Evolutionary conservation across 768 basidiomycete species (phyloP).

Genomic region (Myochromella boudieri): DNA sequence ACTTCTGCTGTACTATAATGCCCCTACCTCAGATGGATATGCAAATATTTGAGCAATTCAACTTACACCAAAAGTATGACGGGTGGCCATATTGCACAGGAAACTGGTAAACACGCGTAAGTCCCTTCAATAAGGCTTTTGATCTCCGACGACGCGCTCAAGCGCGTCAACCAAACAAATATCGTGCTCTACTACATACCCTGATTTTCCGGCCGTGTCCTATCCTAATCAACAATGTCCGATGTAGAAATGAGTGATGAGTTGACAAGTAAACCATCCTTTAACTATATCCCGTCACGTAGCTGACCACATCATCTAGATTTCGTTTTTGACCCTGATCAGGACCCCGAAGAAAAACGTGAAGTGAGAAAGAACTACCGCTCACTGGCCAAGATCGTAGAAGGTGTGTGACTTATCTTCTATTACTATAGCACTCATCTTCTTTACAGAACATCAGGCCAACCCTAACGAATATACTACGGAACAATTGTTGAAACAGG

Average conservation of each 20-base stretch:
- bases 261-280: conserved; percentile 3
- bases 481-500: conserved; percentile 53
- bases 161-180: conserved; percentile 14
- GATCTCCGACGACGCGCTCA: conserved; percentile 11
- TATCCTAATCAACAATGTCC: conserved; percentile 21
- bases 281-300: neutral
- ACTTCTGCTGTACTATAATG: conserved; percentile 67
- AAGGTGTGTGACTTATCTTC: too few species aligned
- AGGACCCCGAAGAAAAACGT: conserved; percentile 79
- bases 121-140: neutral
- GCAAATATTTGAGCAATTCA: neutral
- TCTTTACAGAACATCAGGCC: conserved; percentile 39
- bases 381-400: conserved; percentile 56
- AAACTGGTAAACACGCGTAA: neutral
- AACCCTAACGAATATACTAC: conserved; percentile 58
- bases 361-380: conserved; percentile 74
- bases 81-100: conserved; percentile 10
- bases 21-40: neutral
- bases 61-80: conserved; percentile 21
- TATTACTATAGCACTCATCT: too few species aligned
- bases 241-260: conserved; percentile 30
- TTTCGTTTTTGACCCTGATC: conserved; percentile 77
- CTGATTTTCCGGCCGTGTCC: neutral
- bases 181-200: too few species aligned
- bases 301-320: conserved; percentile 18